Evolutionary conservation across 1,284 basidiomycete species (phyloP).

Genomic region (Naganishia albida): DNA sequence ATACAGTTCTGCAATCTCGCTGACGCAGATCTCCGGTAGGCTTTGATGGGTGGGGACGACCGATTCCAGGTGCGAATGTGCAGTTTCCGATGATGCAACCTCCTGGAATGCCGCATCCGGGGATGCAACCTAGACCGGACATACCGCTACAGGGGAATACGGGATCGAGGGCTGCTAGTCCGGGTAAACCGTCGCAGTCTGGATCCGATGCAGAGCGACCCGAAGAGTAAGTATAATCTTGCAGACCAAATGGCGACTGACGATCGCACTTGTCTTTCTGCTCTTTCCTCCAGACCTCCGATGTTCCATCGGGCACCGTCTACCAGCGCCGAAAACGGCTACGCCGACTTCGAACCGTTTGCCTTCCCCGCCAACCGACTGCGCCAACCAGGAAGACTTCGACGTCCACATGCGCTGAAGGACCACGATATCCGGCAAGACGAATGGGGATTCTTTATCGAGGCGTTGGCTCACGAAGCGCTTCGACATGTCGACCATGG

Average conservation of each 20-base stretch:
- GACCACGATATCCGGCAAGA: constrained; percentile 26
- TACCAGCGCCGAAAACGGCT: constrained; percentile 16
- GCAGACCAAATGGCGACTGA: neutral
- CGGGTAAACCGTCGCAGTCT: neutral
- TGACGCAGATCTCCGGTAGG: neutral
- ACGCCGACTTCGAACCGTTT: constrained; percentile 31
- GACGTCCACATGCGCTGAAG: constrained; percentile 26
- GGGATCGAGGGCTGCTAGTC: neutral
- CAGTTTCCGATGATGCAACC: constrained; percentile 21
- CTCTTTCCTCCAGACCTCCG: constrained; percentile 21
- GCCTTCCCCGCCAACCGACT: constrained; percentile 21
- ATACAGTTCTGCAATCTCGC: too few relatives aligned
- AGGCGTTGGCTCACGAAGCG: constrained; percentile 29
- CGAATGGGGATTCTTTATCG: constrained; percentile 33
- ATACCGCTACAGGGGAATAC: neutral
- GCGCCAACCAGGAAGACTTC: constrained; percentile 13
- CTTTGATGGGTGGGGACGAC: constrained; percentile 35
- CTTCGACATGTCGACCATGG: constrained; percentile 19
- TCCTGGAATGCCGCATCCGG: constrained; percentile 9
- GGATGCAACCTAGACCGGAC: neutral
- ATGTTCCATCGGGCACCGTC: constrained; percentile 31
- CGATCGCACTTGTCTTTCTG: neutral
- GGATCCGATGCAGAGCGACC: constrained; percentile 8
- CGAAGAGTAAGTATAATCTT: constrained; percentile 23
- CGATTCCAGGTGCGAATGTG: constrained; percentile 19